Base-by-base conservation (phyloP, 2,329 filamentous ascomycete species). In the Chrysoporthe cubensis region DNA sequence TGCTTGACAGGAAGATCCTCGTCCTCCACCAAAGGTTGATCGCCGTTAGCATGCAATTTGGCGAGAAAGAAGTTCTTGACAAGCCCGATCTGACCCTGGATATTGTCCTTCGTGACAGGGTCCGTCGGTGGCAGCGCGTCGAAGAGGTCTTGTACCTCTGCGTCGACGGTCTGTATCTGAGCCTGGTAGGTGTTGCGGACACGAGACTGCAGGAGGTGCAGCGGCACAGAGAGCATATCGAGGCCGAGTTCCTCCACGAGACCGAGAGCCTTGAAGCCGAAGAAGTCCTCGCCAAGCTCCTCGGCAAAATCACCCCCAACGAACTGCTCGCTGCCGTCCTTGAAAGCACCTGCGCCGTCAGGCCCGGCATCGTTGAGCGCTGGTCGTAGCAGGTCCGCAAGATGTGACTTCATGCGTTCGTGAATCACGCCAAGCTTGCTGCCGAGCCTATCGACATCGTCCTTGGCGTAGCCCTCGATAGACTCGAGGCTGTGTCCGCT, bases 211-310 rank as follows among this genome's bases (percentile, higher is more conserved):
- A 99, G 87, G 26, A 99, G 87, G 80, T 99, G 96, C 68, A 99
- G 85, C 34, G 96, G 96, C 46, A 99, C 96, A 64, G 92, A 94
- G 70, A 98, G 87, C 72, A 91, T 91, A 43, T 95, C 90, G 70
- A 96, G 85, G 21, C 94, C 94, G 76, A 98, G 91, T 77, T 99
- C 96, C 73, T 90, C 91, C 75, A 97, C 94, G 67, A 99, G 86
- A 56, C 96, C 96, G 58, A 99, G 87, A 69, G 97, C 94, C 76
- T 94, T 94, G 87, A 99, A 98, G 40, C 96, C 96, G 75, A 99
- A 99, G 86, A 97, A 99, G 80, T 99, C 96, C 82, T 99, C 96
- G 70, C 94, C 95, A 14, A 99, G 91, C 73, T 99, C 96, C 77
- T 97, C 96, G 0, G 96, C 96, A 77, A 99, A 99, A 78, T 99